Conservation (phyloP, 257 asterid species). For the Perilla frutescens region DNA sequence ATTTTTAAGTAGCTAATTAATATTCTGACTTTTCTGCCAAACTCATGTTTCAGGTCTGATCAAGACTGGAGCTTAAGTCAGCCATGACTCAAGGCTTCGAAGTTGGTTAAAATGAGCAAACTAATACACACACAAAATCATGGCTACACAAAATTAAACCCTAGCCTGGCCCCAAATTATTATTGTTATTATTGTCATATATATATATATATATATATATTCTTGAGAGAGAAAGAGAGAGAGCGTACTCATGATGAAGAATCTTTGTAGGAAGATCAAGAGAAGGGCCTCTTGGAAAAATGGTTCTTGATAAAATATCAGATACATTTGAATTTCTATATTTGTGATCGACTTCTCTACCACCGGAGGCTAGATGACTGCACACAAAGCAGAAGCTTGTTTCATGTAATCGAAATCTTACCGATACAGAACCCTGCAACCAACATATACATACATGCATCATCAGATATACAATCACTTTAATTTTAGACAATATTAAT, state of each 20-base stretch:
- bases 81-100: not conserved
- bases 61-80: not conserved
- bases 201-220: too few relatives aligned
- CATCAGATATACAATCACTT: too few relatives aligned
- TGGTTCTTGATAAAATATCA: slow-evolving; percentile 58
- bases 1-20: not conserved
- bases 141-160: too few relatives aligned
- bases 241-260: slow-evolving; percentile 62
- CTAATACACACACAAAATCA: too few relatives aligned
- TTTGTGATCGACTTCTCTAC: slow-evolving; percentile 46
- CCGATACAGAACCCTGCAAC: slow-evolving; percentile 56
- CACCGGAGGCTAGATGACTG: slow-evolving; percentile 52
- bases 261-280: slow-evolving; percentile 59
- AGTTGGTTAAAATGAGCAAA: too few relatives aligned
- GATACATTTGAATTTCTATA: slow-evolving; percentile 53
- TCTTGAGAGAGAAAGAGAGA: too few relatives aligned
- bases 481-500: too few relatives aligned
- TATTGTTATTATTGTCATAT: too few relatives aligned
- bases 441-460: not conserved
- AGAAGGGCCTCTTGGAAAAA: slow-evolving; percentile 53
- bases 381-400: slow-evolving; percentile 61
- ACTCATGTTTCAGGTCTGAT: not conserved
- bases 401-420: slow-evolving; percentile 49
- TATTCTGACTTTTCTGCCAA: not conserved
- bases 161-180: too few relatives aligned